Percentiles rank a stretch among this genome's conserved stretches.
phyloP scores from a whole-genome alignment of 2,329 filamentous ascomycete species.

The Talaromyces sp. region DNA sequence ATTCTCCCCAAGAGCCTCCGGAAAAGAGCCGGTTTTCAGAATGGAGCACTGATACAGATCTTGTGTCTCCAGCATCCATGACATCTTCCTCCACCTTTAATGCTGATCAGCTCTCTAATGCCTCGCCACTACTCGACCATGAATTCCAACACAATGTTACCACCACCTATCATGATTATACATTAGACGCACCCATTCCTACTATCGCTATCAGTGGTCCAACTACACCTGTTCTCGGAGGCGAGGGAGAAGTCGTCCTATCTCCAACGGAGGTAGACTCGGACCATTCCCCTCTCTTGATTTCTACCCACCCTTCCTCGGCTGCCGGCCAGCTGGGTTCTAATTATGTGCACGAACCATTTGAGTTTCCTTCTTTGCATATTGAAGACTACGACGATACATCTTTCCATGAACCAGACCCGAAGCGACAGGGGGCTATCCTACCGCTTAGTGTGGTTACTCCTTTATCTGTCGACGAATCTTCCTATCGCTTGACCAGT shows the following conservation, averaged over 20 bases:
- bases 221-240: conserved; percentile 37
- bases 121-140: conserved; percentile 1
- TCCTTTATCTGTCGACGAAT: conserved; percentile 21
- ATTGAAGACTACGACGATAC: conserved; percentile 31
- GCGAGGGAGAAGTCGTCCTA: conserved; percentile 28
- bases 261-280: conserved; percentile 22
- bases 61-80: conserved; percentile 36
- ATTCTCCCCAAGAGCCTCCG: conserved; percentile 25
- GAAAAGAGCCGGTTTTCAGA: conserved; percentile 40
- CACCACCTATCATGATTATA: background rate
- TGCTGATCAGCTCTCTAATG: conserved; percentile 4
- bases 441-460: conserved; percentile 33
- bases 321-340: conserved; percentile 21
- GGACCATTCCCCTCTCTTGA: conserved; percentile 11
- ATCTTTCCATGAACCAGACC: conserved; percentile 30
- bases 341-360: conserved; percentile 24
- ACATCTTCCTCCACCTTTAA: conserved; percentile 35
- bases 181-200: conserved; percentile 22
- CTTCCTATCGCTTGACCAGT: background rate
- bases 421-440: conserved; percentile 38
- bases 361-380: conserved; percentile 32
- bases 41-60: conserved; percentile 40
- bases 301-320: conserved; percentile 20
- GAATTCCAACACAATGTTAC: background rate
- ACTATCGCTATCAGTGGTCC: conserved; percentile 27